Evolutionary conservation across 306 rosid species (phyloP), one percentile per base, ranked within the genome.

Genomic region (peach (Prunus persica)): DNA sequence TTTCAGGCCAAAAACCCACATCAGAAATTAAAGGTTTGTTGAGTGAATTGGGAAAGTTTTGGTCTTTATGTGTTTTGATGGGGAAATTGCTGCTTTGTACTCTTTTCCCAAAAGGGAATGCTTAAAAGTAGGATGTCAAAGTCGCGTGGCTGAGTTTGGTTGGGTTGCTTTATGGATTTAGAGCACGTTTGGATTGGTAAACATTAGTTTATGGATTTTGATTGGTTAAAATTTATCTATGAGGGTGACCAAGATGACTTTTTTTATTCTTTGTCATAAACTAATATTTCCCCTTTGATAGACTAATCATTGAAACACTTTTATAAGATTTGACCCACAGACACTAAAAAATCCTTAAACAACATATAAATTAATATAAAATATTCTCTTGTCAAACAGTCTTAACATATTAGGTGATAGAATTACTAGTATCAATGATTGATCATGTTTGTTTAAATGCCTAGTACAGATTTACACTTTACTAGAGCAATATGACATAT

Each of bases 1-100:
- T 38, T 24, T 12, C 50, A 76, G 67, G 75, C 55, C 63, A 81
- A 60, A 38, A 69, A 60, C 65, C 54, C 52, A 51, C 20, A 56
- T 75, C 69, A 54, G 22, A 79, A 70, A 5, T 65, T 60, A 41
- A 24, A 7, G 27, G 22, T 50, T 1, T 32, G 43, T 46, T 6
- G 20, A 0, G 2, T 34, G 2, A 3, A 56, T 56, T 5, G 73
- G 27, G 30, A 18, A 34, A 52, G 20, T 56, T 79, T 3, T 1
- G 45, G 19, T 13, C 65, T 25, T 47, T 51, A 14, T 34, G 47
- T 7, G 19, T 52, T 71, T 41, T 54, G 32, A 24, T 71, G 14
- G 15, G 51, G 52, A 9, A 12, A 71, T 20, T 3, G 54, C 47
- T 56, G 62, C 34, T 38, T 72, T 38, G 38, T 22, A 72, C 20